Evolutionary conservation across 2,329 filamentous ascomycete genomes (phyloP).

Genomic region (Ilyonectria destructans): DNA sequence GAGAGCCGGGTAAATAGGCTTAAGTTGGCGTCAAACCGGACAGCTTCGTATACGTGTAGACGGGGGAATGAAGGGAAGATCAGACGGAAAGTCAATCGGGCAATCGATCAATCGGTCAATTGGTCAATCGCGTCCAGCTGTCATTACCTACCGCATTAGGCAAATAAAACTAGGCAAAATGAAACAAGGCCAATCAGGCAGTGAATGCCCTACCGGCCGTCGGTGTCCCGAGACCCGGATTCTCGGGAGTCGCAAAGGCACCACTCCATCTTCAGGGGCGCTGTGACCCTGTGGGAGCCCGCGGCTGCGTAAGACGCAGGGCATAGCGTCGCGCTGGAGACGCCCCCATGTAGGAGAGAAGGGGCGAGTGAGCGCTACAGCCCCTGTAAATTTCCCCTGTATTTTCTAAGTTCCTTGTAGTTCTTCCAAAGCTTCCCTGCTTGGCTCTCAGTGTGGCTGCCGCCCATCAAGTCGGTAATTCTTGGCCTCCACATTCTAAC

Average conservation of each 20-base stretch:
- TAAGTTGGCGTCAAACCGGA: no score
- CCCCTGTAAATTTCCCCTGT: neutral
- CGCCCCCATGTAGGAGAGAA: no score
- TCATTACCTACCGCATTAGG: neutral
- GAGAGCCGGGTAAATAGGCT: no score
- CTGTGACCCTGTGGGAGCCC: neutral
- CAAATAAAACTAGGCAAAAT: neutral
- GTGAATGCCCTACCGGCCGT: neutral
- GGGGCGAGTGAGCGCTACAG: neutral
- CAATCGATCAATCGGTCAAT: no score
- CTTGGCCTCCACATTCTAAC: neutral
- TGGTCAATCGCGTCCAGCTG: neutral
- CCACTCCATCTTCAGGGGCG: neutral
- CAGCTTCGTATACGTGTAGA: no score
- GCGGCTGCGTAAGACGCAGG: slow-evolving; percentile 19
- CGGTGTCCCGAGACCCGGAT: slow-evolving; percentile 23
- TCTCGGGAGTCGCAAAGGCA: slow-evolving; percentile 11
- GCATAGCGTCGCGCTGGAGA: slow-evolving; percentile 5
- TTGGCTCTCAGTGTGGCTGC: neutral
- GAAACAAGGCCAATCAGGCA: neutral
- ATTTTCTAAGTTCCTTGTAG: neutral
- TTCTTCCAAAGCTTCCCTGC: neutral
- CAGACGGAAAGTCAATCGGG: no score
- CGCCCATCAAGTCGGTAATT: neutral
- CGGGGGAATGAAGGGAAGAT: no score